Conservation (phyloP, 1,284 basidiomycete species). For the Leccinum pachyderme region DNA sequence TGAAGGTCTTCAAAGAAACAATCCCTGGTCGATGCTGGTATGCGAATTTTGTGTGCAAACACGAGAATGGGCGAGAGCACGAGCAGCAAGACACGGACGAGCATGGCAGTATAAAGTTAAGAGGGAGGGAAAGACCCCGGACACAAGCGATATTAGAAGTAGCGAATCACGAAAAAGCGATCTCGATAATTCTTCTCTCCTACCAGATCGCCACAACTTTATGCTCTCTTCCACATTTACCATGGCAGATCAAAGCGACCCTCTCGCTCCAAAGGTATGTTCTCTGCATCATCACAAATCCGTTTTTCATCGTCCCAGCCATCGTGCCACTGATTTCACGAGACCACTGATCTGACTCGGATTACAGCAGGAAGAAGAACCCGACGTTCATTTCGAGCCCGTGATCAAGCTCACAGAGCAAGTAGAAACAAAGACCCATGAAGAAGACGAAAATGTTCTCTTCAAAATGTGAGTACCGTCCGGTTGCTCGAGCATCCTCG, state of each 20-base stretch:
- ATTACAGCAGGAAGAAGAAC: conserved; percentile 70
- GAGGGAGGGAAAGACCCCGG: conserved; percentile 23
- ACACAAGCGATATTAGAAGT: conserved; percentile 18
- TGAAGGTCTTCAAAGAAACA: conserved; percentile 99
- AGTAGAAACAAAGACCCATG: conserved; percentile 92
- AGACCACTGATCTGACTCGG: conserved; percentile 30
- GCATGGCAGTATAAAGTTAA: conserved; percentile 10
- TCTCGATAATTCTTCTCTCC: conserved; percentile 33
- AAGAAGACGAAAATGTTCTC: conserved; percentile 90
- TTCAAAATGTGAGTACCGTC: conserved; percentile 88
- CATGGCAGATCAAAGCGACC: conserved; percentile 65
- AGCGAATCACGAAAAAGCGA: conserved; percentile 20
- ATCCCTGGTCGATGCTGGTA: conserved; percentile 81
- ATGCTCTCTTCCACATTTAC: conserved; percentile 20
- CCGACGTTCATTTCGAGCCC: conserved; percentile 93
- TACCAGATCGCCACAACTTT: conserved; percentile 10
- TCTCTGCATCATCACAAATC: neutral
- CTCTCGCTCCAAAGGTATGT: conserved; percentile 68
- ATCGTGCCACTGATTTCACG: conserved; percentile 32
- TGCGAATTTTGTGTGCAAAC: conserved; percentile 66
- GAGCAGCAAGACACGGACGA: conserved; percentile 43
- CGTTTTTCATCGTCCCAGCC: conserved; percentile 21
- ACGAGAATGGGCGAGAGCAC: conserved; percentile 43
- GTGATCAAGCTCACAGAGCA: conserved; percentile 97
- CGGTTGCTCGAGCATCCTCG: conserved; percentile 10